A percentile compares a stretch with the other conserved stretches of the same genome.
Conservation (phyloP, 495 filamentous ascomycete genomes). For the Staphylotrichum longicolle region DNA sequence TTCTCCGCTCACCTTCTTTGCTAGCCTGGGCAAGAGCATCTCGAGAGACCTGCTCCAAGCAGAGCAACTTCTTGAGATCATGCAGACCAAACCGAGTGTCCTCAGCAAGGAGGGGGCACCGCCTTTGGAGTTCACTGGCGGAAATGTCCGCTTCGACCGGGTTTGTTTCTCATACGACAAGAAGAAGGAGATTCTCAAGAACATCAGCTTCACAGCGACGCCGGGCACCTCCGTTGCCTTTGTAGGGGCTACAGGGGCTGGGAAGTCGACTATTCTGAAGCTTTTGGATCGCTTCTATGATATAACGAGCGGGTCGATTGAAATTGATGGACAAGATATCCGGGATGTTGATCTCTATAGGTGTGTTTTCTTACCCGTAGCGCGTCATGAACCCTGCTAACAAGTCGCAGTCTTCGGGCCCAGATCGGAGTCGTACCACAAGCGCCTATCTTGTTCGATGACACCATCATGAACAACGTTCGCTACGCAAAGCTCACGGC, state of each 20-base stretch:
- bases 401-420: slow-evolving; percentile 55
- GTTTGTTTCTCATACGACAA: slow-evolving; percentile 71
- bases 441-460: slow-evolving; percentile 67
- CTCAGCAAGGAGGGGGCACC: slow-evolving; percentile 54
- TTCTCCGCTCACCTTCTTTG: slow-evolving; percentile 62
- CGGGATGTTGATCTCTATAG: slow-evolving; percentile 61
- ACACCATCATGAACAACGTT: slow-evolving; percentile 71
- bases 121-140: slow-evolving; percentile 55
- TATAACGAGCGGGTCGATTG: slow-evolving; percentile 58
- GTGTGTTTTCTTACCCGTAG: slow-evolving; percentile 28
- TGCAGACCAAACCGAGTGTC: slow-evolving; percentile 64
- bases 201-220: slow-evolving; percentile 58
- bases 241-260: slow-evolving; percentile 73
- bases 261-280: slow-evolving; percentile 75
- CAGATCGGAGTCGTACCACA: slow-evolving; percentile 72
- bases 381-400: slow-evolving; percentile 8
- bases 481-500: slow-evolving; percentile 63
- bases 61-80: slow-evolving; percentile 68
- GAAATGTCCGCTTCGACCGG: slow-evolving; percentile 61
- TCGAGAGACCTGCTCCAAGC: slow-evolving; percentile 64
- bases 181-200: slow-evolving; percentile 62
- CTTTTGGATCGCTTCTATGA: slow-evolving; percentile 73
- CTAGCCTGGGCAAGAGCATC: slow-evolving; percentile 57
- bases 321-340: slow-evolving; percentile 75
- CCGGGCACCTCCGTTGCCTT: slow-evolving; percentile 68